A percentile compares a stretch with the other conserved stretches of the same genome.
These are phyloP conservation scores for Cytospora chrysosperma DNA, from an alignment of 2,329 filamentous ascomycete species.

Conservation along the genomic window DNA sequence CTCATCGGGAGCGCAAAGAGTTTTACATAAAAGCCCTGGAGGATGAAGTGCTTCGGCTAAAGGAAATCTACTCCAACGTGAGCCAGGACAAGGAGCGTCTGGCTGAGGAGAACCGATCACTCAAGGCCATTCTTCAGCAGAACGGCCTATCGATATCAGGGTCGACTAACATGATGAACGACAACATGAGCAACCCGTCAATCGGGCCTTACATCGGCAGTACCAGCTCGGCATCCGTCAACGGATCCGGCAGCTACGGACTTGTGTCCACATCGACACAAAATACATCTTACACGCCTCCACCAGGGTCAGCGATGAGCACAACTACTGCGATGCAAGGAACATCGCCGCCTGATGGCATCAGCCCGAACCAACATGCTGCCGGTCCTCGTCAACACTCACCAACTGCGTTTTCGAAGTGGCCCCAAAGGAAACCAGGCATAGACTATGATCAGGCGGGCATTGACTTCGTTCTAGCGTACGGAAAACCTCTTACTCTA, in stretches of 20 bases:
- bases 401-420: slow-evolving; percentile 26
- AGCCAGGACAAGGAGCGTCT: slow-evolving; percentile 74
- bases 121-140: slow-evolving; percentile 59
- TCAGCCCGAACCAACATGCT: slow-evolving; percentile 28
- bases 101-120: slow-evolving; percentile 74
- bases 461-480: slow-evolving; percentile 90
- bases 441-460: slow-evolving; percentile 79
- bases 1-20: slow-evolving; percentile 95
- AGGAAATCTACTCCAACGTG: slow-evolving; percentile 76
- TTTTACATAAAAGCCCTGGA: slow-evolving; percentile 93
- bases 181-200: slow-evolving; percentile 47
- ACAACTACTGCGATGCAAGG: slow-evolving; percentile 21
- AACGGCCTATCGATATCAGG: slow-evolving; percentile 45
- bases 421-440: slow-evolving; percentile 38
- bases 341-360: slow-evolving; percentile 16
- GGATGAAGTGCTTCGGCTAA: slow-evolving; percentile 83
- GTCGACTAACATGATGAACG: slow-evolving; percentile 37
- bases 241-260: slow-evolving; percentile 55
- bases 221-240: slow-evolving; percentile 38
- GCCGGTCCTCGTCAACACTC: slow-evolving; percentile 35
- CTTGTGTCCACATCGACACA: slow-evolving; percentile 40
- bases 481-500: slow-evolving; percentile 65
- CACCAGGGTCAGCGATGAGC: slow-evolving; percentile 32
- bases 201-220: slow-evolving; percentile 32
- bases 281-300: slow-evolving; percentile 48